phyloP scores from a whole-genome alignment of 257 asterid genomes.

The Petrea volubilis region DNA sequence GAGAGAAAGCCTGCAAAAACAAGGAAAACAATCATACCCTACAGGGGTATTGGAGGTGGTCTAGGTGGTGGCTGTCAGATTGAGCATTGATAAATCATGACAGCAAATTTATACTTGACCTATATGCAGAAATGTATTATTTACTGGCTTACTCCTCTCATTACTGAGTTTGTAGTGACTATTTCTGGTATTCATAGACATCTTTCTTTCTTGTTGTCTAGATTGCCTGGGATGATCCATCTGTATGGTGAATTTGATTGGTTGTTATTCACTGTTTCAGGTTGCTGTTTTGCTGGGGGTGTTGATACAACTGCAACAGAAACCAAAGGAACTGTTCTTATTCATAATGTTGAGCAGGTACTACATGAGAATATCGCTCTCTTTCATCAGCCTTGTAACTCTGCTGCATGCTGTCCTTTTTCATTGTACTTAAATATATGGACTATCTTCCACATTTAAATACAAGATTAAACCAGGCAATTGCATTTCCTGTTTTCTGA shows the following conservation, averaged over 20 bases:
- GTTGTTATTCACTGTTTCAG: slow-evolving; percentile 35
- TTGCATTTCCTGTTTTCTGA: no score
- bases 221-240: slow-evolving; percentile 11
- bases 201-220: background rate
- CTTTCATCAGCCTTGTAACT: no score
- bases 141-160: background rate
- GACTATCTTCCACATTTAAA: no score
- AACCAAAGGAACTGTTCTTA: slow-evolving; percentile 98
- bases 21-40: no score
- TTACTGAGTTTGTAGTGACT: slow-evolving; percentile 4
- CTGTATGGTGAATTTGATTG: background rate
- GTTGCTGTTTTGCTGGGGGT: slow-evolving; percentile 93
- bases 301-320: slow-evolving; percentile 97
- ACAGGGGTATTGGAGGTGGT: no score
- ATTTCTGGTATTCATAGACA: background rate
- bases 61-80: background rate
- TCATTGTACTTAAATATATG: no score
- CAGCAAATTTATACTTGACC: background rate
- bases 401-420: no score
- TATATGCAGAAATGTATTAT: slow-evolving; percentile 3
- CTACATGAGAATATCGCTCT: background rate
- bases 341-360: slow-evolving; percentile 95
- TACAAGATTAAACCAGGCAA: no score
- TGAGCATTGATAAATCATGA: slow-evolving; percentile 21
- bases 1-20: no score